Percentiles rank a stretch among this genome's conserved stretches.
Conservation (phyloP, 1,284 basidiomycete genomes). For the Puccinia brachypodii region DNA sequence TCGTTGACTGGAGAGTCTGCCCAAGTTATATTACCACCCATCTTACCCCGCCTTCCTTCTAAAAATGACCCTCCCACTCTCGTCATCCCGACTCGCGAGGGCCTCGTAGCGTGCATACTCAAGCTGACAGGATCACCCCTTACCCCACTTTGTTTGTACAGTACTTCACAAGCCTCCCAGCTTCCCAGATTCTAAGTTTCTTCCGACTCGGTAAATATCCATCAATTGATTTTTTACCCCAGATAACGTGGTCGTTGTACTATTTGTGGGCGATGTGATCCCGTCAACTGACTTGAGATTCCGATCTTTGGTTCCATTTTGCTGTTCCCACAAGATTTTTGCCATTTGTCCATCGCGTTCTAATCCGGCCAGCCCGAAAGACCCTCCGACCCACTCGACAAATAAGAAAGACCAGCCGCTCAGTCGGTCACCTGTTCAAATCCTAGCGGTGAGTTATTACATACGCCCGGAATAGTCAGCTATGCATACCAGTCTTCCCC, state of each 20-base stretch:
- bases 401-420: constrained; percentile 1
- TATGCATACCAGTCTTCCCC: not conserved
- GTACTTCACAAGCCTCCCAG: not conserved
- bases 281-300: not conserved
- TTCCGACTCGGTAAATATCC: not conserved
- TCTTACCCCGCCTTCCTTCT: not conserved
- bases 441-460: not conserved
- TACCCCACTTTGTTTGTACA: constrained; percentile 16
- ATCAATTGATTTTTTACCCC: constrained; percentile 1
- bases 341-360: constrained; percentile 5
- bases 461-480: not conserved
- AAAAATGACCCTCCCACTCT: not conserved
- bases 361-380: constrained; percentile 18
- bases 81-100: not conserved
- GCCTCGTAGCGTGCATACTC: not conserved
- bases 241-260: constrained; percentile 3
- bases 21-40: not conserved
- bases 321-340: not conserved
- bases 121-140: not conserved
- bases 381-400: constrained; percentile 22
- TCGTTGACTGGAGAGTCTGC: not conserved
- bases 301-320: not conserved
- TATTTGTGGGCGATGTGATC: not conserved
- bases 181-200: constrained; percentile 9
- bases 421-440: constrained; percentile 24